phyloP scores from a whole-genome alignment of 805 yeast species.

The Yamadazyma insecticola region DNA sequence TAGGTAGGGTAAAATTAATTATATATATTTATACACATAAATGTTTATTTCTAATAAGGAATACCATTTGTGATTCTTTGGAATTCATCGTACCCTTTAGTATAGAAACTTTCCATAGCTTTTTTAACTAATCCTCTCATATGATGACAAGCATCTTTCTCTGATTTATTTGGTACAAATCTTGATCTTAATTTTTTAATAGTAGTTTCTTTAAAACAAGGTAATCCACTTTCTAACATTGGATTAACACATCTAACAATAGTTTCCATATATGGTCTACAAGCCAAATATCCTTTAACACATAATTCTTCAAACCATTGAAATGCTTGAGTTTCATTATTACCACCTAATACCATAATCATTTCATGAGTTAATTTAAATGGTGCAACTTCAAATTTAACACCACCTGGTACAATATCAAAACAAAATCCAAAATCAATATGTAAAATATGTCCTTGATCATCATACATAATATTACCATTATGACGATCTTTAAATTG shows the following conservation, averaged over 20 bases:
- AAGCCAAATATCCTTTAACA: slow-evolving; percentile 84
- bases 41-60: slow-evolving; percentile 55
- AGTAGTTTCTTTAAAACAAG: slow-evolving; percentile 89
- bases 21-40: too few relatives aligned
- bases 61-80: slow-evolving; percentile 95
- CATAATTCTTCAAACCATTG: slow-evolving; percentile 93
- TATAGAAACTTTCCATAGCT: slow-evolving; percentile 82
- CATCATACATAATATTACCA: slow-evolving; percentile 96
- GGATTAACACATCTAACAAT: slow-evolving; percentile 83
- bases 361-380: slow-evolving; percentile 94
- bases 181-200: slow-evolving; percentile 72
- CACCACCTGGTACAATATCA: slow-evolving; percentile 99
- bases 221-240: slow-evolving; percentile 93
- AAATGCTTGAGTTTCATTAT: slow-evolving; percentile 76
- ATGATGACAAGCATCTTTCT: slow-evolving; percentile 76
- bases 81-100: slow-evolving; percentile 96
- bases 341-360: slow-evolving; percentile 96
- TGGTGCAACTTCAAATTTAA: slow-evolving; percentile 96
- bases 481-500: slow-evolving; percentile 98
- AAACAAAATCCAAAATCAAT: slow-evolving; percentile 98
- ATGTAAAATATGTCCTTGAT: slow-evolving; percentile 90
- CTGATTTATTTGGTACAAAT: slow-evolving; percentile 76
- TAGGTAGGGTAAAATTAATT: too few relatives aligned
- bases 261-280: slow-evolving; percentile 82
- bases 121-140: slow-evolving; percentile 74